A percentile compares a stretch with the other conserved stretches of the same genome.
phyloP scores from a whole-genome alignment of 768 basidiomycete genomes.

The Tylopilus sp. region DNA sequence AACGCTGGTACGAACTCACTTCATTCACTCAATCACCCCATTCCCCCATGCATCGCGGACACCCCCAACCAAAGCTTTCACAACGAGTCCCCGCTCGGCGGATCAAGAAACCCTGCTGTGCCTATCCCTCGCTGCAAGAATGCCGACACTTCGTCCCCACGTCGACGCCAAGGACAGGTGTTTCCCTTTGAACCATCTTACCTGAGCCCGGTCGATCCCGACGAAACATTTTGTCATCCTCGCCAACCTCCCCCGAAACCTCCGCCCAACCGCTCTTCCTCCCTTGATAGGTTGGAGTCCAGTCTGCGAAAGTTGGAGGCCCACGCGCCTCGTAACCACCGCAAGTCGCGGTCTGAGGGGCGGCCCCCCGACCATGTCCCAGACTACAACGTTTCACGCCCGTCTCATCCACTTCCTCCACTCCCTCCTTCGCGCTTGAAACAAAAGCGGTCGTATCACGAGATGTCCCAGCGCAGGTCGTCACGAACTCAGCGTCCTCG shows the following conservation, averaged over 20 bases:
- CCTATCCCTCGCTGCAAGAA: constrained; percentile 10
- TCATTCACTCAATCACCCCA: not conserved
- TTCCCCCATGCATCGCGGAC: not conserved
- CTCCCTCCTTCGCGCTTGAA: constrained; percentile 4
- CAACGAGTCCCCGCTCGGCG: not conserved
- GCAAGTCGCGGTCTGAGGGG: constrained; percentile 19
- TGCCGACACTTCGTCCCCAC: constrained; percentile 2
- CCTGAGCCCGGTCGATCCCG: constrained; percentile 1
- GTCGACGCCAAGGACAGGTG: constrained; percentile 26
- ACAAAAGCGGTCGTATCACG: constrained; percentile 10
- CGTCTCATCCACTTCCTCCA: constrained; percentile 19
- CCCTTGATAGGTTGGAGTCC: constrained; percentile 31
- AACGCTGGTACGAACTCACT: not conserved
- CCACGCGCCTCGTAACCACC: constrained; percentile 25
- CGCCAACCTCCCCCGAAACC: constrained; percentile 24
- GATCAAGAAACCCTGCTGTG: no score
- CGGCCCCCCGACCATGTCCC: not conserved
- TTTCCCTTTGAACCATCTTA: constrained; percentile 16
- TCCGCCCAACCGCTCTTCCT: constrained; percentile 24
- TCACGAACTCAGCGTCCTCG: constrained; percentile 1
- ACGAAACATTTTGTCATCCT: no score
- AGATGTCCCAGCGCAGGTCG: not conserved
- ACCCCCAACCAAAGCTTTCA: not conserved
- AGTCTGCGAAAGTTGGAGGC: constrained; percentile 34
- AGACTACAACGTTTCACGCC: constrained; percentile 11